A percentile compares a stretch with the other conserved stretches of the same genome.
These are phyloP conservation scores for Ustilago trichophora DNA, from an alignment of 1,284 basidiomycete genomes.

Conservation along the genomic window DNA sequence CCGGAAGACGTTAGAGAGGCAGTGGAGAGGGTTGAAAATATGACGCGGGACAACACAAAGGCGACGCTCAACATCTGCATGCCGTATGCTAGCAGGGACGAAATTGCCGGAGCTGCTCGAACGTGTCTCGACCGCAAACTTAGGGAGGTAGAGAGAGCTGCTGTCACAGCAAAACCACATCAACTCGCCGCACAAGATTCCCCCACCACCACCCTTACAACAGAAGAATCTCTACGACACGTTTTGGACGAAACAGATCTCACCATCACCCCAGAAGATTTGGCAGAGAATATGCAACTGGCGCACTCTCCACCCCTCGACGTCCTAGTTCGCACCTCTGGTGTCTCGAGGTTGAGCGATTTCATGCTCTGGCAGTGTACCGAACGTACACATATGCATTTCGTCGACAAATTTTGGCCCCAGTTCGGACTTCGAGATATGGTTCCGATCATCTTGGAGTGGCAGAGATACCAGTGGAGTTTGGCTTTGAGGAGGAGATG, in stretches of 20 bases:
- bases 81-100: constrained; percentile 90
- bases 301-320: constrained; percentile 83
- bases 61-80: constrained; percentile 93
- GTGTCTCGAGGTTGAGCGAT: constrained; percentile 88
- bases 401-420: constrained; percentile 91
- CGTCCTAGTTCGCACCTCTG: constrained; percentile 89
- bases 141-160: constrained; percentile 31
- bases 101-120: constrained; percentile 72
- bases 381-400: constrained; percentile 88
- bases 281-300: constrained; percentile 62
- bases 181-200: background rate
- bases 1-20: constrained; percentile 79
- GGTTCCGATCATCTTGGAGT: constrained; percentile 84
- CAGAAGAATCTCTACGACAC: no score
- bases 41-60: constrained; percentile 82
- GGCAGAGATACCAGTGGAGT: constrained; percentile 72
- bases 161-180: constrained; percentile 2
- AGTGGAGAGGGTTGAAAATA: constrained; percentile 77
- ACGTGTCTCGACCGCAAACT: constrained; percentile 30
- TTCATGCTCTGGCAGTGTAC: constrained; percentile 90
- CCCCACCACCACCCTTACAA: no score
- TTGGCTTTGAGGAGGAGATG: constrained; percentile 12
- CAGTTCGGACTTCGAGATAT: constrained; percentile 89
- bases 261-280: constrained; percentile 11
- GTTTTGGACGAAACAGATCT: no score